Evolutionary conservation across 2,329 filamentous ascomycete genomes (phyloP), one percentile per base, ranked within the genome.

Genomic region (Zasmidium citrigriseum): DNA sequence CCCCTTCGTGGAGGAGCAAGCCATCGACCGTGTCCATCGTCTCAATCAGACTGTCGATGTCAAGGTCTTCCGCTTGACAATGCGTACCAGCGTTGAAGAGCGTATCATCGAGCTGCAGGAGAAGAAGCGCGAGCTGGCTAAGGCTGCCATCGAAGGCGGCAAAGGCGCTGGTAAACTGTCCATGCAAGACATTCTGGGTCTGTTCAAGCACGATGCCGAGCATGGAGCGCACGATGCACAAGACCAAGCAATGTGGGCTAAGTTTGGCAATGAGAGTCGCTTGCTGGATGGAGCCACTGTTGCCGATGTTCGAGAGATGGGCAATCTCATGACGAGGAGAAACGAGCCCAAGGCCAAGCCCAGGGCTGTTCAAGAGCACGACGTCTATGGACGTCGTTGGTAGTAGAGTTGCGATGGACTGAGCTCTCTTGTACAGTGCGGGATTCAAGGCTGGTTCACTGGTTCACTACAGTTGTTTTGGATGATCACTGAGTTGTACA

Each of bases 1-100:
- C 74, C 95, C 66, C 0, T 99, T 99, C 71, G 91, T 99, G 29
- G 95, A 99, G 79, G 95, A 99, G 74, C 95, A 99, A 80, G 95
- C 95, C 50, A 99, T 99, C 67, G 95, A 99, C 75, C 91, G 95
- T 55, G 95, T 99, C 23, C 95, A 99, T 73, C 91, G 95, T n/a
- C 88, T 99, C 54, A 98, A 96, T 44, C 95, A 99, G 76, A 97
- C 91, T 1, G 83, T 93, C 44, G 93, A 98, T 71, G 95, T 99
- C 29, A 86, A 93, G 56, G 91, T 99, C 63, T 99, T 96, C 81
- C 96, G 95, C 69, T 85, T 99, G 68, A 96, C 92, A 2, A 88
- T 99, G 61, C 85, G 86, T 64, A 83, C 89, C 65, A 93, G 89
- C 0, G 93, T 99, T 56, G 95, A 99, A 79, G 92, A 93, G 75